These are phyloP conservation scores for Aspergillus sp. DNA, from an alignment of 2,329 filamentous ascomycete species.

Conservation along the genomic window DNA sequence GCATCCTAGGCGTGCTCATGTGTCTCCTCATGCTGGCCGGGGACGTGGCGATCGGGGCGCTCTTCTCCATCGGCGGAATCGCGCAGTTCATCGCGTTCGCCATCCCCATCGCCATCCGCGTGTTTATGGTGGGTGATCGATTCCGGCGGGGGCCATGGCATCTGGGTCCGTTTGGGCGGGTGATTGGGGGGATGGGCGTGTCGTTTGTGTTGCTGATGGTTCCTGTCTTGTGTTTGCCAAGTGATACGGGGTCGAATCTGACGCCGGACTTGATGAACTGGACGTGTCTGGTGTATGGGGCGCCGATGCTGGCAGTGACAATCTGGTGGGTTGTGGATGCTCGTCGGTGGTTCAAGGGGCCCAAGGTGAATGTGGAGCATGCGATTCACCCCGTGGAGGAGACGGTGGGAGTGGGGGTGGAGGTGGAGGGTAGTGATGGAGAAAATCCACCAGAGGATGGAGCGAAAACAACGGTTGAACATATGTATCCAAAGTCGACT, in stretches of 20 bases:
- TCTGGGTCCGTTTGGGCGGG: slow-evolving; percentile 55
- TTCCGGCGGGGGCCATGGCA: slow-evolving; percentile 68
- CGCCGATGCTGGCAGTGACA: slow-evolving; percentile 54
- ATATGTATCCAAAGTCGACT: too few relatives aligned
- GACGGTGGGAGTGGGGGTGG: slow-evolving; percentile 18
- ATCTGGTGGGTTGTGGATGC: slow-evolving; percentile 63
- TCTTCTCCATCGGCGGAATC: slow-evolving; percentile 67
- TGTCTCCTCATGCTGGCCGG: slow-evolving; percentile 64
- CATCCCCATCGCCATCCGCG: slow-evolving; percentile 40
- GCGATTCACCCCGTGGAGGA: slow-evolving; percentile 23
- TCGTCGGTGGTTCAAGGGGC: slow-evolving; percentile 65
- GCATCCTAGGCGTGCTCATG: slow-evolving; percentile 53
- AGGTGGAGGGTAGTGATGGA: neutral
- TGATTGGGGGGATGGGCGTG: slow-evolving; percentile 54
- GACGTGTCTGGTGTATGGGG: slow-evolving; percentile 63
- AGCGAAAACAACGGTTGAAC: too few relatives aligned
- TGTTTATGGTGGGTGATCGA: slow-evolving; percentile 52
- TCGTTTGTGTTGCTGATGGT: slow-evolving; percentile 62
- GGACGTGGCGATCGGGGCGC: slow-evolving; percentile 57
- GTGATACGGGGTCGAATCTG: slow-evolving; percentile 51
- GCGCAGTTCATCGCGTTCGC: slow-evolving; percentile 56
- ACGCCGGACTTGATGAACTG: slow-evolving; percentile 59
- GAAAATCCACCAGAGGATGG: too few relatives aligned
- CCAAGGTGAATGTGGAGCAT: slow-evolving; percentile 63
- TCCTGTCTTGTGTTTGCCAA: slow-evolving; percentile 63